Evolutionary conservation across 345 rosid genomes (phyloP).

Genomic region (Eucalyptus curtisii): DNA sequence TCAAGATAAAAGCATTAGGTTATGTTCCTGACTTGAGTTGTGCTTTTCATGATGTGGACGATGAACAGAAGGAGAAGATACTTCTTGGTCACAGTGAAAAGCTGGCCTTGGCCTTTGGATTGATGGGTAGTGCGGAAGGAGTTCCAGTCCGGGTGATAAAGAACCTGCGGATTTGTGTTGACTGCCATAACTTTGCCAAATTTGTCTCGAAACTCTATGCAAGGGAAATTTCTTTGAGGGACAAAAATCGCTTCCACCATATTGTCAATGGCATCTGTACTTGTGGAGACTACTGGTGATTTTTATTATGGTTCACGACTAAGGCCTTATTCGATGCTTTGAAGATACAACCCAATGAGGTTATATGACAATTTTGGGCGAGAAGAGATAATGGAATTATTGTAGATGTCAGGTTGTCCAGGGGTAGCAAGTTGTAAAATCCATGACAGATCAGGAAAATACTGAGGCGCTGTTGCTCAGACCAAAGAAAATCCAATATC

Average conservation of each 20-base stretch:
- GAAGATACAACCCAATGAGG: not conserved
- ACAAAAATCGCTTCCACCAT: conserved; percentile 69
- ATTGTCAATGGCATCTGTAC: conserved; percentile 53
- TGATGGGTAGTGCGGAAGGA: conserved; percentile 38
- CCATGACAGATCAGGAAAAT: not conserved
- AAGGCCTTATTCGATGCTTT: not conserved
- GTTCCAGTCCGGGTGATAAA: conserved; percentile 57
- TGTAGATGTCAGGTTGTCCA: not conserved
- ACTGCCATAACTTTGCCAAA: conserved; percentile 89
- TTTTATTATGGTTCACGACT: not conserved
- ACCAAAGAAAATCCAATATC: not conserved
- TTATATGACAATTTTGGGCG: not conserved
- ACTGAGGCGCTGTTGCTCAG: not conserved
- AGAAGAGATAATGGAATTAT: not conserved
- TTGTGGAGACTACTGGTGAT: conserved; percentile 83
- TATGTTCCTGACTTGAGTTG: conserved; percentile 74
- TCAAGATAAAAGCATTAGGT: conserved; percentile 66
- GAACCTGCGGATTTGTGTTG: conserved; percentile 74
- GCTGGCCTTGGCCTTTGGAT: conserved; percentile 69
- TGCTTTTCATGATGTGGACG: conserved; percentile 74
- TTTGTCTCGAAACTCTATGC: conserved; percentile 40
- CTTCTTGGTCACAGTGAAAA: conserved; percentile 82
- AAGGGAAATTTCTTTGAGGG: conserved; percentile 59
- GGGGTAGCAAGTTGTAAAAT: not conserved
- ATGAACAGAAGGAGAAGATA: conserved; percentile 88